Conservation (phyloP, 352 stramenopile species). For the Peronospora farinosa region DNA sequence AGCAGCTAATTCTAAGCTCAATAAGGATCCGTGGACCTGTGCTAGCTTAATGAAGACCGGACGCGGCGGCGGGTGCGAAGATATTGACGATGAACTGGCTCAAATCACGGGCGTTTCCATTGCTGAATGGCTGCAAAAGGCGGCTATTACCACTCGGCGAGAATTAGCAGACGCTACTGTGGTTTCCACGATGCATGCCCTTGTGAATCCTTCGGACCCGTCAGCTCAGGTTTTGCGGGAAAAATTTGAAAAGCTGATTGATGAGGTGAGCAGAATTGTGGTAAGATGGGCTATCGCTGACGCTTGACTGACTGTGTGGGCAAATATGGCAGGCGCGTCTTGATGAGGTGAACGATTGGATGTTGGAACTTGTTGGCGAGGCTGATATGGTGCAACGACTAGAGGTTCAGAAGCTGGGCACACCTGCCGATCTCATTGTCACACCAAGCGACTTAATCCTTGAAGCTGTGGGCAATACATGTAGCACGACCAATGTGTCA, state of each 20-base stretch:
- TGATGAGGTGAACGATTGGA: slow-evolving; percentile 77
- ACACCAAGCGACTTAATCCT: slow-evolving; percentile 70
- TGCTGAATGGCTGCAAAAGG: slow-evolving; percentile 38
- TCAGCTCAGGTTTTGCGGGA: slow-evolving; percentile 34
- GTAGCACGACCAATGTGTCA: slow-evolving; percentile 12
- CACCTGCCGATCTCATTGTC: slow-evolving; percentile 61
- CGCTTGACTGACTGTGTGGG: slow-evolving; percentile 2
- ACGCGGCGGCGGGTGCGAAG: slow-evolving; percentile 38
- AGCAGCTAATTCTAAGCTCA: slow-evolving; percentile 21
- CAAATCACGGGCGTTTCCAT: slow-evolving; percentile 50
- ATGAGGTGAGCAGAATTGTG: slow-evolving; percentile 33
- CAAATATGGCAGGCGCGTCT: slow-evolving; percentile 43
- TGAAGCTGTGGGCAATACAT: slow-evolving; percentile 22
- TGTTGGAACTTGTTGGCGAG: slow-evolving; percentile 61
- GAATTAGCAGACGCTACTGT: slow-evolving; percentile 51
- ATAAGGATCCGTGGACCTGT: slow-evolving; percentile 58
- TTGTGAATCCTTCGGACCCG: slow-evolving; percentile 36
- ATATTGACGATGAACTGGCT: slow-evolving; percentile 66
- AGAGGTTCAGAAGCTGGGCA: slow-evolving; percentile 76
- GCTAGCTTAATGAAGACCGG: slow-evolving; percentile 29
- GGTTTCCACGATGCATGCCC: slow-evolving; percentile 20
- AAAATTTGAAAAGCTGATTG: slow-evolving; percentile 49
- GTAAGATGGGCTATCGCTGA: background rate
- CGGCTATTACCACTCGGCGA: slow-evolving; percentile 42
- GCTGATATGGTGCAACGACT: slow-evolving; percentile 39